Evolutionary conservation across 116 monocot genomes (phyloP), one percentile per base, ranked within the genome.

Genomic region (Trichopus zeylanicus): DNA sequence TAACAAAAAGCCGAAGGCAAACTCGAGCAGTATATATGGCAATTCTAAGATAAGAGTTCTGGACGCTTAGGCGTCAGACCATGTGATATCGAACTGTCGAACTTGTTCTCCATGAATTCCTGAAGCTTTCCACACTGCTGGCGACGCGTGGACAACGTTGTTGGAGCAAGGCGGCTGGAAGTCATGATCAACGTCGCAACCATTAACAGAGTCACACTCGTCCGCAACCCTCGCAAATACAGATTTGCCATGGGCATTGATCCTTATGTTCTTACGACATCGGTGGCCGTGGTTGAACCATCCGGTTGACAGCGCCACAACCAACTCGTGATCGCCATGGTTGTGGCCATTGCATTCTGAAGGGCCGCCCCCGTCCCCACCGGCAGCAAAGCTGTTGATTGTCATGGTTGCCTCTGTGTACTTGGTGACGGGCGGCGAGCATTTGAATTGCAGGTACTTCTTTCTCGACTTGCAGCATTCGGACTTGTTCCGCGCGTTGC

Each of bases 341-440:
- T 58, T 48, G 1, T 34, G 12, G 21, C 33, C 30, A 42, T 67
- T 58, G 18, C 67, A 59, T 47, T 67, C 58, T 1, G 67, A 67
- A 16, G 57, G 27, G 1, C 58, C 58, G n/a, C 67, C 67, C 4
- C 67, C 67, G 32, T 67, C 67, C 2, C 58, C 15, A 31, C 22
- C 22, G 7, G 46, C 32, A 20, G 37, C 30, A 30, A 67, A 67
- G 47, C 58, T 23, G 58, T 67, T 67, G 56, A 67, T 16, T 22
- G 58, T 67, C 31, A 67, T 46, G 19, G 58, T 67, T 18, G 57
- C 58, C 2, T 11, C 23, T 1, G 64, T 64, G 21, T 11, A 12
- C 6, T 10, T 32, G 23, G 71, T 55, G 26, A 70, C 18, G 4
- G 70, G 70, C 0, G 69, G 71, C 0, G 71, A 71, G 48, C 71